phyloP scores from a whole-genome alignment of 108 stramenopile genomes.

The Cyclotella atomus region DNA sequence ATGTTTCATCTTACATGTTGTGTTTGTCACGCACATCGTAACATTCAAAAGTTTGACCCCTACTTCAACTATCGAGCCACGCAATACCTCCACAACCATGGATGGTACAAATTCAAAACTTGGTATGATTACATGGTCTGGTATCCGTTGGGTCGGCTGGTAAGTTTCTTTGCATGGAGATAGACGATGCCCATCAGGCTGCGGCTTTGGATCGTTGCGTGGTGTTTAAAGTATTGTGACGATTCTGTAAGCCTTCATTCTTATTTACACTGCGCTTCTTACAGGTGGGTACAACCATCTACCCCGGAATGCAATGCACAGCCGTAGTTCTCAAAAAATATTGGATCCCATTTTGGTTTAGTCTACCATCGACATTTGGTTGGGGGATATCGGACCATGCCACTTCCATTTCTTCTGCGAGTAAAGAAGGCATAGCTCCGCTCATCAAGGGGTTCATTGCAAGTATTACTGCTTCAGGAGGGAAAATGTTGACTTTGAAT shows the following conservation, averaged over 20 bases:
- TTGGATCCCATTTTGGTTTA: constrained; percentile 56
- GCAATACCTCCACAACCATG: constrained; percentile 53
- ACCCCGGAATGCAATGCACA: constrained; percentile 97
- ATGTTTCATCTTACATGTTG: no score
- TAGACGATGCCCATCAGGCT: no score
- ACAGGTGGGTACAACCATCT: constrained; percentile 97
- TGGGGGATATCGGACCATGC: not conserved
- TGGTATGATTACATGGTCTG: constrained; percentile 95
- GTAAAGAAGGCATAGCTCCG: no score
- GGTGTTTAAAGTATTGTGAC: no score
- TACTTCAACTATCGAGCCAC: constrained; percentile 93
- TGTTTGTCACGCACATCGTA: no score
- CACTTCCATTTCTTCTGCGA: not conserved
- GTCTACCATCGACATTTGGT: not conserved
- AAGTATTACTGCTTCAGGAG: not conserved
- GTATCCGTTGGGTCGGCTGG: constrained; percentile 90
- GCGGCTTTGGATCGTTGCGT: no score
- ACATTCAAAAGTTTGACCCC: constrained; percentile 93
- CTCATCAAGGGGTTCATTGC: no score
- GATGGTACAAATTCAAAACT: constrained; percentile 66
- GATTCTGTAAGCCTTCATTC: no score
- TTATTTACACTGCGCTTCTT: not conserved
- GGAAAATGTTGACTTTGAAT: constrained; percentile 67
- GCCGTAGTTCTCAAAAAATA: constrained; percentile 85
- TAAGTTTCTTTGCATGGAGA: not conserved